Base-by-base conservation (phyloP, 2,329 filamentous ascomycete genomes). In the Thyridium curvatum region DNA sequence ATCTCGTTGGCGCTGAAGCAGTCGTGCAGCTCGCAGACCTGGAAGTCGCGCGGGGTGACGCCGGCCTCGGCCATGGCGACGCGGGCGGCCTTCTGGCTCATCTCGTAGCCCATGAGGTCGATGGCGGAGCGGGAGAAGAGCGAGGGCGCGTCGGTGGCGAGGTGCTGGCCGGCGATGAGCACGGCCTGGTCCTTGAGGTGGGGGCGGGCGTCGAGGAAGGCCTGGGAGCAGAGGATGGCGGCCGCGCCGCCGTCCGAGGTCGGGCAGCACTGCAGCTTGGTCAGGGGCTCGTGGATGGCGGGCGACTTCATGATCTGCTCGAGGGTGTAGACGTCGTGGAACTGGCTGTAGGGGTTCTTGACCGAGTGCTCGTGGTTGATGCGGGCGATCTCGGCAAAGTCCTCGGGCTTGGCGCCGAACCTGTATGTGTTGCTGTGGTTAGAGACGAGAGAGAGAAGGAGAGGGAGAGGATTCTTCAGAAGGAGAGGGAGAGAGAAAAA, bases 231-330 rank as follows among this genome's bases (percentile, higher is more conserved):
- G 37, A 98, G 69, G 26, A 97, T 82, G 12, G 86, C 87, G 1
- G 93, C 89, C 1, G 89, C 91, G 34, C 83, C 86, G 35, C 91
- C 91, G 61, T 97, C 93, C 0, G 88, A 94, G 1, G 91, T 97
- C 2, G 93, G 91, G 65, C 91, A 96, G 75, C 91, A 97, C 68
- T 97, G 93, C n/a, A 97, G 81, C 66, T 96, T 97, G 42, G 93
- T 97, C 40, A 97, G 74, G 13, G 91, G 91, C 47, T 79, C 79
- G 65, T 87, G 81, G 62, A 97, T 86, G 74, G 80, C 85, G 43
- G 86, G 71, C 0, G 86, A 68, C 30, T 82, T 70, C 56, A 87
- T 63, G 58, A 97, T 73, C 64, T 97, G 82, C 26, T 95, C 86
- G 31, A 83, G 78, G 1, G 85, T 86, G 69, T 97, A 97, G 58